Conservation (phyloP, 2,329 filamentous ascomycete genomes). For the Verticillium nonalfalfae region DNA sequence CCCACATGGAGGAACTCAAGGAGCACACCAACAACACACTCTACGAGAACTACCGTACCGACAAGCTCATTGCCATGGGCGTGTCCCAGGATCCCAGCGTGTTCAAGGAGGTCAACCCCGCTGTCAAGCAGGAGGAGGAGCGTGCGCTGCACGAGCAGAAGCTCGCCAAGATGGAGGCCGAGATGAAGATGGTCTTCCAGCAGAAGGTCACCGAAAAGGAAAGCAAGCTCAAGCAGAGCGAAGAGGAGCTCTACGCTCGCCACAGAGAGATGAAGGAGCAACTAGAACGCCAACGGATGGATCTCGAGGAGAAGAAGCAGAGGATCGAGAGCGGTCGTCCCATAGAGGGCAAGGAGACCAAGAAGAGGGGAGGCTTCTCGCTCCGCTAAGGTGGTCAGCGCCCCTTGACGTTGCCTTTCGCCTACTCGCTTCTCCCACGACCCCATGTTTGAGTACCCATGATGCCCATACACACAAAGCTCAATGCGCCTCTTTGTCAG, state of each 20-base stretch:
- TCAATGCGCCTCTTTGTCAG: slow-evolving; percentile 42
- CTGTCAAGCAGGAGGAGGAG: slow-evolving; percentile 99
- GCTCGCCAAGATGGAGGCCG: slow-evolving; percentile 99
- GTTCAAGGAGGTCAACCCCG: slow-evolving; percentile 99
- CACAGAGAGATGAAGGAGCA: slow-evolving; percentile 99
- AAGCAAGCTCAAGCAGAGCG: slow-evolving; percentile 98
- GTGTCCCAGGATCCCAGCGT: slow-evolving; percentile 97
- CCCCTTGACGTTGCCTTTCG: slow-evolving; percentile 12
- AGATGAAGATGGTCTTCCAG: slow-evolving; percentile 99
- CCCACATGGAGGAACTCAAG: slow-evolving; percentile 99
- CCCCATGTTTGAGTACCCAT: slow-evolving; percentile 49
- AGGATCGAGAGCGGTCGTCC: slow-evolving; percentile 93
- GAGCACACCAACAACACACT: slow-evolving; percentile 99
- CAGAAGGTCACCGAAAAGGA: slow-evolving; percentile 99
- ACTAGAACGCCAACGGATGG: slow-evolving; percentile 86
- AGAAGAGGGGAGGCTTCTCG: slow-evolving; percentile 94
- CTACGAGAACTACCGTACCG: slow-evolving; percentile 99
- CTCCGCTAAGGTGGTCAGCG: slow-evolving; percentile 62
- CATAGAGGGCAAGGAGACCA: slow-evolving; percentile 85
- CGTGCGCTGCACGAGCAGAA: slow-evolving; percentile 97
- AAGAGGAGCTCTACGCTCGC: slow-evolving; percentile 95
- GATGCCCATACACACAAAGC: slow-evolving; percentile 55
- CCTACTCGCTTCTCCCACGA: slow-evolving; percentile 29
- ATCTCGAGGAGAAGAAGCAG: slow-evolving; percentile 97
- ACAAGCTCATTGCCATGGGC: slow-evolving; percentile 98